These are phyloP conservation scores for Didymella pomorum DNA, from an alignment of 2,329 filamentous ascomycete species.

Conservation along the genomic window DNA sequence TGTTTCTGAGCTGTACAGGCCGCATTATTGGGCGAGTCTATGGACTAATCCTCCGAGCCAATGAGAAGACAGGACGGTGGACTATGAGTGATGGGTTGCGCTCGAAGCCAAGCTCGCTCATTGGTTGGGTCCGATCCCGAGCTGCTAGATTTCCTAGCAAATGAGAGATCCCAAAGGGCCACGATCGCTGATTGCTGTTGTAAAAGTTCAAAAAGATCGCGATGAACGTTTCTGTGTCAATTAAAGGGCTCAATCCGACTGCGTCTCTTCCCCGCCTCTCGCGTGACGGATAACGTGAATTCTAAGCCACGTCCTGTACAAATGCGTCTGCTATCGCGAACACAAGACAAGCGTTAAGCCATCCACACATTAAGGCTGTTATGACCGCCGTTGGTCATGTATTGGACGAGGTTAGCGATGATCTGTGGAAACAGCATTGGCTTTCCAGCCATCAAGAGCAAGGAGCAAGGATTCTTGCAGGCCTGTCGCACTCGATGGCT, in stretches of 20 bases:
- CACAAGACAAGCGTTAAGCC: neutral
- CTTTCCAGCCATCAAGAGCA: constrained; percentile 12
- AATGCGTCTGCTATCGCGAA: too few species aligned
- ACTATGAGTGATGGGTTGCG: too few species aligned
- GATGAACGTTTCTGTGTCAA: neutral
- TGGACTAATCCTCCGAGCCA: neutral
- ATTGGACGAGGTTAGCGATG: constrained; percentile 48
- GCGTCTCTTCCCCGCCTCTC: neutral
- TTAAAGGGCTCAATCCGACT: neutral
- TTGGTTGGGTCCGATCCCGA: neutral
- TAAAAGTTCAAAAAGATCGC: neutral
- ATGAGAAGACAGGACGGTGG: neutral
- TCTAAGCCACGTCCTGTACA: too few species aligned
- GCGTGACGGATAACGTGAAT: neutral
- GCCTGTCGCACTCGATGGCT: constrained; percentile 2
- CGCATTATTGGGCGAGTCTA: neutral
- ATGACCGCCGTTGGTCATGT: constrained; percentile 25
- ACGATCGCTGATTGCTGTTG: neutral
- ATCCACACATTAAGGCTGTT: neutral
- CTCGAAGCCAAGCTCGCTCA: neutral
- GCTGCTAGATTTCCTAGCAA: too few species aligned
- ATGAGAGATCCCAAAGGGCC: neutral
- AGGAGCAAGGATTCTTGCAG: constrained; percentile 63
- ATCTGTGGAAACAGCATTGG: constrained; percentile 8
- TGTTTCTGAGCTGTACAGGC: neutral